Evolutionary conservation across 768 basidiomycete genomes (phyloP).

Genomic region (Tricholoma hemisulphureum): DNA sequence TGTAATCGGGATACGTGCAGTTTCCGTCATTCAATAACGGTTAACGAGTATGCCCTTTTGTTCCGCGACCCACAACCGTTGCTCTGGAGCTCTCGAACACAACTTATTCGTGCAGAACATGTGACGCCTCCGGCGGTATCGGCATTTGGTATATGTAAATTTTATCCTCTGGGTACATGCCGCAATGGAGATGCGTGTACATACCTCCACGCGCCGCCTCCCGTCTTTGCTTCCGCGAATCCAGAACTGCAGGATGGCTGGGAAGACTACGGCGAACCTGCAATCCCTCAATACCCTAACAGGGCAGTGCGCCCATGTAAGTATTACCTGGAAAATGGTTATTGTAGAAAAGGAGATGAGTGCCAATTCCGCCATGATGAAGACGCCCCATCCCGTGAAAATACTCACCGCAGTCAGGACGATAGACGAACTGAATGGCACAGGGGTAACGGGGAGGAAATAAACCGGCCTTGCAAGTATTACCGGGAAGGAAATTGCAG

Average conservation of each 20-base stretch:
- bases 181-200: constrained; percentile 38
- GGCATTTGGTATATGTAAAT: constrained; percentile 26
- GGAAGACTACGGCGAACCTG: background rate
- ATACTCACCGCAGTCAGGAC: background rate
- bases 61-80: constrained; percentile 40
- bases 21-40: constrained; percentile 41
- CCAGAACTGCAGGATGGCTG: background rate
- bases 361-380: constrained; percentile 11
- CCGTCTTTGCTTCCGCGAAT: constrained; percentile 1
- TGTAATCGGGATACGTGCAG: constrained; percentile 33
- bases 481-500: constrained; percentile 11
- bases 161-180: constrained; percentile 38
- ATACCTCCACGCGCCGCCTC: constrained; percentile 30
- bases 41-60: constrained; percentile 37
- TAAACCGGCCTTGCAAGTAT: constrained; percentile 14
- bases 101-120: background rate
- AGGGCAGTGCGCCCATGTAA: constrained; percentile 15
- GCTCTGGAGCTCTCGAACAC: constrained; percentile 21
- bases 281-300: background rate
- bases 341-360: constrained; percentile 11
- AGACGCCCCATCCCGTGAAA: background rate
- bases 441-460: background rate
- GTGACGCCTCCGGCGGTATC: constrained; percentile 7
- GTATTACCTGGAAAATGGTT: constrained; percentile 18
- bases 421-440: background rate